Evolutionary conservation across 352 stramenopile species (phyloP).

Genomic region (Phytophthora colocasiae): DNA sequence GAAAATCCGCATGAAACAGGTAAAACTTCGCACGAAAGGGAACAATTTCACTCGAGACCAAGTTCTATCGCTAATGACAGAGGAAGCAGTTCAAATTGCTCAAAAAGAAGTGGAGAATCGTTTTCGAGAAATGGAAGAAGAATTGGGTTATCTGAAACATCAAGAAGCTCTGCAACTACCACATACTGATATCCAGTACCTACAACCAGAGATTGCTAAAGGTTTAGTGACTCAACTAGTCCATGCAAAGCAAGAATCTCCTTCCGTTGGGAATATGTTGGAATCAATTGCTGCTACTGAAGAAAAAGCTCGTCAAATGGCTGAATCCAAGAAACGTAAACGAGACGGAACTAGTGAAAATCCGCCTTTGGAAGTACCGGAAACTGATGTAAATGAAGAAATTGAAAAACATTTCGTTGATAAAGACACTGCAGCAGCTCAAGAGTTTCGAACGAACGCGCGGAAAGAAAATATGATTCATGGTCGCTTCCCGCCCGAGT

Average conservation of each 20-base stretch:
- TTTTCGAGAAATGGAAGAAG: slow-evolving; percentile 90
- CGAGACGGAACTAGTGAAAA: slow-evolving; percentile 14
- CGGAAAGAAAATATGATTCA: slow-evolving; percentile 72
- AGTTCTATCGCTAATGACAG: slow-evolving; percentile 81
- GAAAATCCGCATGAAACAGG: slow-evolving; percentile 93
- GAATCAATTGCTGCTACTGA: slow-evolving; percentile 67
- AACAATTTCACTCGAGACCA: slow-evolving; percentile 80
- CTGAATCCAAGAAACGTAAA: slow-evolving; percentile 46
- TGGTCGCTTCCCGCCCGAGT: slow-evolving; percentile 63
- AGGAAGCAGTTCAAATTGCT: slow-evolving; percentile 82
- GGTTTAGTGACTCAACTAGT: slow-evolving; percentile 62
- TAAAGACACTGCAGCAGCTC: slow-evolving; percentile 38
- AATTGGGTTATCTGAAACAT: slow-evolving; percentile 75
- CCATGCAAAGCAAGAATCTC: slow-evolving; percentile 63
- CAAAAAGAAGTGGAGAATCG: slow-evolving; percentile 86
- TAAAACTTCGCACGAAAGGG: slow-evolving; percentile 90
- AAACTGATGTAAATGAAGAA: slow-evolving; percentile 44
- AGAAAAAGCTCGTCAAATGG: slow-evolving; percentile 56
- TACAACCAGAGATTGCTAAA: slow-evolving; percentile 74
- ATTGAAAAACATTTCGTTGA: slow-evolving; percentile 67
- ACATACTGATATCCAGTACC: slow-evolving; percentile 59
- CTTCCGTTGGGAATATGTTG: slow-evolving; percentile 51
- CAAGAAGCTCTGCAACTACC: slow-evolving; percentile 45
- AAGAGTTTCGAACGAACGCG: slow-evolving; percentile 32
- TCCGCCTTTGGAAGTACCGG: slow-evolving; percentile 36